Evolutionary conservation across 306 rosid genomes (phyloP).

Genomic region (Erythrophleum fordii): DNA sequence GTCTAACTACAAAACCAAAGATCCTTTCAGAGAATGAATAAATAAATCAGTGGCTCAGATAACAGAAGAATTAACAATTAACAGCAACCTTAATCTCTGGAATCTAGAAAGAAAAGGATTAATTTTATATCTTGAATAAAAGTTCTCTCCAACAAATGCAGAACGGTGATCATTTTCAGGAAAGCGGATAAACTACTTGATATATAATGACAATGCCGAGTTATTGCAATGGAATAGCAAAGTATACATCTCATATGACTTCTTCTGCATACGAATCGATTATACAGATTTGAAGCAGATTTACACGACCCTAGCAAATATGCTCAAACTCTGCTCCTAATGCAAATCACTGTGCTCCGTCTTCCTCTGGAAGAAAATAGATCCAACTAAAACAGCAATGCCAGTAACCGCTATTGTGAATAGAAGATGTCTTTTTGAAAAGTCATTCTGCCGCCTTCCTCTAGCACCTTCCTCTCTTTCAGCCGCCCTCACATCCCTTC

Average conservation of each 20-base stretch:
- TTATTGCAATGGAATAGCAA: constrained; percentile 21
- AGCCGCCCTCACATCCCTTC: constrained; percentile 72
- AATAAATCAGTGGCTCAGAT: background rate
- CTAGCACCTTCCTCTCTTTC: constrained; percentile 61
- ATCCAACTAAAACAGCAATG: constrained; percentile 83
- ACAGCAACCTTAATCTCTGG: background rate
- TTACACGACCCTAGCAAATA: constrained; percentile 37
- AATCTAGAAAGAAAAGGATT: constrained; percentile 4
- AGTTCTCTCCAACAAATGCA: too few relatives aligned
- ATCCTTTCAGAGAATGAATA: too few relatives aligned
- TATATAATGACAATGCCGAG: constrained; percentile 39
- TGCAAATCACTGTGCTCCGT: constrained; percentile 61
- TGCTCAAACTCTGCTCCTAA: constrained; percentile 42
- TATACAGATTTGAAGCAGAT: constrained; percentile 37
- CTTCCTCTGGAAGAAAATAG: constrained; percentile 70
- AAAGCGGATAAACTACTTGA: constrained; percentile 16
- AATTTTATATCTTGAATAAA: constrained; percentile 8
- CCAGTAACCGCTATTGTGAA: constrained; percentile 86
- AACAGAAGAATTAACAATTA: background rate
- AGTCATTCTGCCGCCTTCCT: constrained; percentile 69
- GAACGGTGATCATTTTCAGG: constrained; percentile 5
- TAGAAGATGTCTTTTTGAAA: constrained; percentile 60
- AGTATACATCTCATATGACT: constrained; percentile 29
- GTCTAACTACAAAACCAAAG: too few relatives aligned
- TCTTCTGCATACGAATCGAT: constrained; percentile 36